Conservation (phyloP, 2,329 filamentous ascomycete species). For the Colletotrichum melonis region DNA sequence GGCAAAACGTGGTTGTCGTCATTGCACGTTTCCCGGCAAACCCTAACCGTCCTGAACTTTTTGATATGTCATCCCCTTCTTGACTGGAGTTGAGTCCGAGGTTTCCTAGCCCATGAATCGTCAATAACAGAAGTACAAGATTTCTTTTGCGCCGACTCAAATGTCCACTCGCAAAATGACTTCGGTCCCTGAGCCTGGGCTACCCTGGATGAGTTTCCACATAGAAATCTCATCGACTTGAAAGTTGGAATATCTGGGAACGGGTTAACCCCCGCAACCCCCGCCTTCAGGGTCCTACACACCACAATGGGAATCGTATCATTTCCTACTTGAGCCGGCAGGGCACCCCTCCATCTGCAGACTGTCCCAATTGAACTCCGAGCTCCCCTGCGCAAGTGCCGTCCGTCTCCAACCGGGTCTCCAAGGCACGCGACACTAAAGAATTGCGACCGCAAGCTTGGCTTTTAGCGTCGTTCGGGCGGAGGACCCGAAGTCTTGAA, state of each 20-base stretch:
- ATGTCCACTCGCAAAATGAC: conserved; percentile 6
- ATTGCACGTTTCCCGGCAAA: conserved; percentile 26
- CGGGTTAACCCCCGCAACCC: conserved; percentile 15
- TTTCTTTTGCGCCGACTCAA: conserved; percentile 4
- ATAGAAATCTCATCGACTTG: not conserved
- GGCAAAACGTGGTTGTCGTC: conserved; percentile 32
- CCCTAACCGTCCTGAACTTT: not conserved
- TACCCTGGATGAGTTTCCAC: conserved; percentile 14
- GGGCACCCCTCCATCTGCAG: conserved; percentile 74
- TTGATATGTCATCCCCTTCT: not conserved
- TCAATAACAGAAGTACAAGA: not conserved
- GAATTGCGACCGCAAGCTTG: conserved; percentile 82
- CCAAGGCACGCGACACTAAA: conserved; percentile 89
- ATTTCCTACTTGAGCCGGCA: conserved; percentile 81
- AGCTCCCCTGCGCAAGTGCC: conserved; percentile 92
- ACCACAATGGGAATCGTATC: conserved; percentile 88
- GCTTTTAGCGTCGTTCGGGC: conserved; percentile 80
- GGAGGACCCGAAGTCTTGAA: conserved; percentile 75
- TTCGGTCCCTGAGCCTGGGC: not conserved
- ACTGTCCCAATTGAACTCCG: conserved; percentile 80
- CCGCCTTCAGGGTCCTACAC: conserved; percentile 43
- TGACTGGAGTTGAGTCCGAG: not conserved
- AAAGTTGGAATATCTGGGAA: not conserved
- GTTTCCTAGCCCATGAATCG: not conserved
- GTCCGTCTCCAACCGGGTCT: conserved; percentile 73